Base-by-base conservation (phyloP, 192 early-diverging fungal species). In the Neocallimastix lanati region DNA sequence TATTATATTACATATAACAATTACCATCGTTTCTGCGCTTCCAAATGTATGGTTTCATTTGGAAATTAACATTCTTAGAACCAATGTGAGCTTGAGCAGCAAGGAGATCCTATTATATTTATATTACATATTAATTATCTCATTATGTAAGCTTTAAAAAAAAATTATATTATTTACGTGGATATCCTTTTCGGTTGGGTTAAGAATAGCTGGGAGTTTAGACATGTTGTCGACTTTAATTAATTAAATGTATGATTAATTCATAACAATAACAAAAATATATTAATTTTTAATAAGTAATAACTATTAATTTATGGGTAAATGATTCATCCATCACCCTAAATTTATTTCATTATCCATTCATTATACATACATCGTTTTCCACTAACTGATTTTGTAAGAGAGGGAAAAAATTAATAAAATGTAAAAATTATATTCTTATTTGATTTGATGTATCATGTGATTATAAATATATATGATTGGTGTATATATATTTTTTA, bases 11-110 rank as follows among this genome's bases (percentile, higher is more conserved):
- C 13, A 13, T 13, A 40, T 33, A 28, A 4, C 30, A 67, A 78
- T 86, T 88, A 91, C 94, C 94, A 90, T 99, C 98, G 82, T 91
- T 87, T 83, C 98, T 94, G 84, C 96, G 94, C 93, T 98, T 97
- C 89, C 88, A 96, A 83, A 98, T 92, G 90, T 99, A 99, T 79
- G 93, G 90, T 78, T 87, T 82, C 98, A 99, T 99, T 86, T 93
- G 92, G 83, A 89, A 89, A 88, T 95, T 94, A 82, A 90, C 88
- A 90, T 99, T 99, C 93, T 98, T 67, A n/a, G 50, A 67, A 67
- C 50, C 50, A 67, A 67, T 25, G 50, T 67, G 50, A 67, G 25
- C 50, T 67, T 67, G 50, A 67, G 50, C 21, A n/a, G 50, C 50
- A 67, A 67, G 50, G 50, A 67, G 50, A 67, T 67, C 50, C 40